Evolutionary conservation across 306 rosid genomes (phyloP).

Genomic region (Prunus fruticosa): DNA sequence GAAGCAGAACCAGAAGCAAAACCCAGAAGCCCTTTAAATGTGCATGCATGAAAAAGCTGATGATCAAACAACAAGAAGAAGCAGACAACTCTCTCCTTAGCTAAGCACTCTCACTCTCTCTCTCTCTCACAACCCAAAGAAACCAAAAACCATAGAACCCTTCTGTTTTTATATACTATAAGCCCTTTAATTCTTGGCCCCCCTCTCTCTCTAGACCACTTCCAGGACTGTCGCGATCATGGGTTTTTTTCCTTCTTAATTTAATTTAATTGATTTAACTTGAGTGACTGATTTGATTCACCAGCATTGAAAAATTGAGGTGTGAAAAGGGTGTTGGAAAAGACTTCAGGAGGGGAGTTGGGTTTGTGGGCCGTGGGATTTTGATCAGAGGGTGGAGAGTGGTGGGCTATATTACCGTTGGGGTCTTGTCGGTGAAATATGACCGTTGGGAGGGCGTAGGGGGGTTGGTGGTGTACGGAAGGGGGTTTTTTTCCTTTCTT

Average conservation of each 20-base stretch:
- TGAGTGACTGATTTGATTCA: slow-evolving; percentile 14
- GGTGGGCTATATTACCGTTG: slow-evolving; percentile 72
- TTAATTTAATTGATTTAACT: slow-evolving; percentile 35
- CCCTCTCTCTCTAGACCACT: slow-evolving; percentile 6
- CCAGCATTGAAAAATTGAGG: slow-evolving; percentile 2
- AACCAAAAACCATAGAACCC: slow-evolving; percentile 40
- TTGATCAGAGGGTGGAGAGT: slow-evolving; percentile 55
- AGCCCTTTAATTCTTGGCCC: background rate
- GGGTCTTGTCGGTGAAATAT: slow-evolving; percentile 38
- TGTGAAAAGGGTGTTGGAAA: slow-evolving; percentile 29
- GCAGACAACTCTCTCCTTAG: background rate
- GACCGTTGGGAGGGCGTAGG: slow-evolving; percentile 53
- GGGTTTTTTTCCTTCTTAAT: slow-evolving; percentile 5
- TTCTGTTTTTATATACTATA: slow-evolving; percentile 34
- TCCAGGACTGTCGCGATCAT: slow-evolving; percentile 54
- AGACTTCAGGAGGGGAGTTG: slow-evolving; percentile 1
- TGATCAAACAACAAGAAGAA: background rate
- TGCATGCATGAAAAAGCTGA: slow-evolving; percentile 30
- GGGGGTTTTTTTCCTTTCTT: background rate
- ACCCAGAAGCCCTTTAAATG: slow-evolving; percentile 34
- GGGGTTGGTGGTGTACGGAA: slow-evolving; percentile 48
- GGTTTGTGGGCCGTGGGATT: slow-evolving; percentile 39
- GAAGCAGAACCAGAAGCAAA: slow-evolving; percentile 30
- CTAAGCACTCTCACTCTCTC: background rate
- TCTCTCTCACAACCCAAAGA: slow-evolving; percentile 39